Evolutionary conservation across 2,329 filamentous ascomycete species (phyloP).

Genomic region (Exophiala lecanii-corni): DNA sequence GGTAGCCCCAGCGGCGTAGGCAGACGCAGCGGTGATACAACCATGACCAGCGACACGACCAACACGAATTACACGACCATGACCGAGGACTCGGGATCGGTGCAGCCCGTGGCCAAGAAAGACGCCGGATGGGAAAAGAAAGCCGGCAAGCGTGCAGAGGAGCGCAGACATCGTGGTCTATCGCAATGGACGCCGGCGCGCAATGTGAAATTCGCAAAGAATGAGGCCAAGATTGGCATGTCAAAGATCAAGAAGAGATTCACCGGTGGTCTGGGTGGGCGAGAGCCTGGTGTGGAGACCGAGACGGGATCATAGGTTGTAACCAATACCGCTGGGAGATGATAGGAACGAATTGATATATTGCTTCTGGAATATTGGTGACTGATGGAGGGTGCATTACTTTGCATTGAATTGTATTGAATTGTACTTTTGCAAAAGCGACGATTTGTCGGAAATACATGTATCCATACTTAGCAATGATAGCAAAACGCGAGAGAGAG

Average conservation of each 20-base stretch:
- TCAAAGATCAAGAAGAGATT: constrained; percentile 72
- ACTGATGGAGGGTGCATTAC: no score
- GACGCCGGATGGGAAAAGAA: constrained; percentile 31
- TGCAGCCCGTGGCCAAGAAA: constrained; percentile 17
- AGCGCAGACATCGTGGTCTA: constrained; percentile 79
- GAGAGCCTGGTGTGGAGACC: constrained; percentile 85
- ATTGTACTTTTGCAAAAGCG: no score
- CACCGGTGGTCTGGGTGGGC: constrained; percentile 64
- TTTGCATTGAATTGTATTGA: no score
- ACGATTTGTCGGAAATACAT: no score
- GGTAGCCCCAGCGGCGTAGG: neutral
- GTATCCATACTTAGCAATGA: no score
- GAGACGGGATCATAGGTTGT: constrained; percentile 40
- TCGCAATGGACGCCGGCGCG: constrained; percentile 95
- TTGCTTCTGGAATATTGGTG: no score
- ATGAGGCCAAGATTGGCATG: constrained; percentile 76
- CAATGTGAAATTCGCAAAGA: constrained; percentile 79
- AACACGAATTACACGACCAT: constrained; percentile 30
- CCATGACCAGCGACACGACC: constrained; percentile 41
- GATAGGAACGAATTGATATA: no score
- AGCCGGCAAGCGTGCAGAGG: constrained; percentile 50
- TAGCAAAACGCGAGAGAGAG: no score
- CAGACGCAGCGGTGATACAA: constrained; percentile 34
- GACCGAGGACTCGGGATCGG: constrained; percentile 17
- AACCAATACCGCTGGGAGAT: no score